Evolutionary conservation across 192 early-diverging fungal genomes (phyloP), one percentile per base, ranked within the genome.

Genomic region (Martensiomyces pterosporus): DNA sequence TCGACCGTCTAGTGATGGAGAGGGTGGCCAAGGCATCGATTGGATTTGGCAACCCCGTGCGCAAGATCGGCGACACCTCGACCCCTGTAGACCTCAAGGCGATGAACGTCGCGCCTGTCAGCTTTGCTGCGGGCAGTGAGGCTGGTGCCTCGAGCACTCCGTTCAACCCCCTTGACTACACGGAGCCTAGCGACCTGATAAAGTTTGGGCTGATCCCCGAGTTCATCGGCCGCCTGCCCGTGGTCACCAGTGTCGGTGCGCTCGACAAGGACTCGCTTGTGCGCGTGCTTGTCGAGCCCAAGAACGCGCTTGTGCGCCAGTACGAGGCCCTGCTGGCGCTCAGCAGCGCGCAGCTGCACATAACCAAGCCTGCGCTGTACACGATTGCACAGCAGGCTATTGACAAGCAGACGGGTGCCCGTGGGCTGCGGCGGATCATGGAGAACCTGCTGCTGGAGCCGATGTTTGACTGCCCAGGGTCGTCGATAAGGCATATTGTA

Each of bases 191-290:
- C 63, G 91, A 93, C 54, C 48, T 92, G 52, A 83, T 91, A 45
- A 86, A 86, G 50, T 93, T 83, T 61, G 91, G 91, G 2, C 60
- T 93, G 23, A 92, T 93, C 42, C 91, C 91, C 9, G 91, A 93
- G 60, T 89, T 93, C 50, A 85, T 93, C 23, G 91, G 89, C 37
- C 75, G 91, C n/a, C 47, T 93, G n/a, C 91, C 91, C 6, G 84
- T 91, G 16, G 49, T 92, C 25, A 88, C 91, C 14, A 83, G 79
- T 39, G 89, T 91, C 8, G 81, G 77, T 9, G 78, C 79, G 27
- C 66, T 93, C 35, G 57, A 61, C 39, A 76, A 77, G 12, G 79
- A 86, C 7, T 85, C 88, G 23, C 65, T 92, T 33, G 77, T 86
- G 1, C 78, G 84, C 1, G 80, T 93, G 7, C 56, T 93, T 47